Conservation (phyloP, 164 flowering plant species). For the Berberis vulgaris region DNA sequence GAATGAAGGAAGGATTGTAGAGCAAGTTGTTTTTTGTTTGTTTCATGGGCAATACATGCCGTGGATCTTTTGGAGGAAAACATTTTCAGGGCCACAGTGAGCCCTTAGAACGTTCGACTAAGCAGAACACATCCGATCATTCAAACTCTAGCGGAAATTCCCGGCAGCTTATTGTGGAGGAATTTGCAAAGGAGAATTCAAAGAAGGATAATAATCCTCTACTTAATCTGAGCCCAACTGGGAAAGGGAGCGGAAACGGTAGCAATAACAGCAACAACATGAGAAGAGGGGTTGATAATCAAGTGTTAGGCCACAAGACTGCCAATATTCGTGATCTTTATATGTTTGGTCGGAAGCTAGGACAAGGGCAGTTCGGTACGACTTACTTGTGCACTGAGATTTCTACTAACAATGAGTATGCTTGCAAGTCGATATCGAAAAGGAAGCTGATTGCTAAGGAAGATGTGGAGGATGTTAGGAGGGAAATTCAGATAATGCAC, state of each 20-base stretch:
- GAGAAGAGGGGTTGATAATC: slow-evolving; percentile 54
- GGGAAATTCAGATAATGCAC: slow-evolving; percentile 97
- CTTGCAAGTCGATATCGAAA: slow-evolving; percentile 82
- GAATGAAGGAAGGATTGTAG: slow-evolving; percentile 34
- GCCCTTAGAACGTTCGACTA: slow-evolving; percentile 49
- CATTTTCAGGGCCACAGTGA: slow-evolving; percentile 45
- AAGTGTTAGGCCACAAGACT: slow-evolving; percentile 84
- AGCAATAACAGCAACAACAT: slow-evolving; percentile 15
- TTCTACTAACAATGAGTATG: slow-evolving; percentile 58
- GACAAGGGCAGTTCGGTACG: slow-evolving; percentile 92
- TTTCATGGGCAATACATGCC: slow-evolving; percentile 99
- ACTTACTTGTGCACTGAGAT: slow-evolving; percentile 68
- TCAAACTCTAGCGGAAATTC: slow-evolving; percentile 31
- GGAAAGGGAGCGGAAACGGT: background rate
- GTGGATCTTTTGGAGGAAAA: slow-evolving; percentile 73
- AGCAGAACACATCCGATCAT: slow-evolving; percentile 26
- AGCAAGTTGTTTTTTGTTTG: slow-evolving; percentile 17
- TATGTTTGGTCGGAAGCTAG: slow-evolving; percentile 71
- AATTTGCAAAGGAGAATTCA: slow-evolving; percentile 27
- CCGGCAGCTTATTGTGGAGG: slow-evolving; percentile 30
- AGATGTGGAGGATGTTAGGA: slow-evolving; percentile 81
- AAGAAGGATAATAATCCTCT: slow-evolving; percentile 16
- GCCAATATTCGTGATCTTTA: slow-evolving; percentile 77
- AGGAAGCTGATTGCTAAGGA: slow-evolving; percentile 80
- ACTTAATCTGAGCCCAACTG: slow-evolving; percentile 24